Evolutionary conservation across 768 basidiomycete genomes (phyloP), one percentile per base, ranked within the genome.

Genomic region (Tulasnella sp.): DNA sequence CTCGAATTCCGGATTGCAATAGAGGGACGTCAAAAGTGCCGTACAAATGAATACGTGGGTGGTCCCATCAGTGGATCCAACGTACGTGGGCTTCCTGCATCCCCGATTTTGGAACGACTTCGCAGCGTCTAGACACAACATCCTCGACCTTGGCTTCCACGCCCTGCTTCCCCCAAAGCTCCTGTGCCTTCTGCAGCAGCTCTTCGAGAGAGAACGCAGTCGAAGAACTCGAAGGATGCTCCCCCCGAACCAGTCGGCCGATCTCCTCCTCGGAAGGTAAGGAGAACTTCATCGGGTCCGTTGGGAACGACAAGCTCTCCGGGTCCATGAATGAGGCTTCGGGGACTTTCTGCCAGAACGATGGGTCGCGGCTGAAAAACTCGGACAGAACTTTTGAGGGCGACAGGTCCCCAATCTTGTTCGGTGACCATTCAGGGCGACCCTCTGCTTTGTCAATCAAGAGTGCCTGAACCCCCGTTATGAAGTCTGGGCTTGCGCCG

Each of bases 241-340:
- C 85, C 77, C 96, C 92, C 81, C 85, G 87, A 58, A 98, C 91
- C 56, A 92, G 85, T 24, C 88, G 85, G 71, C 89, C 87, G 81
- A 99, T 91, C 82, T 92, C 91, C 62, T 87, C 85, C 84, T 99
- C 96, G 19, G 91, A 90, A 0, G 96, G 97, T 71, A 99, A 87
- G 77, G 90, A 89, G 82, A 88, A 88, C 46, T 82, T 81, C 86
- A 87, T 87, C 79, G 85, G 31, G 81, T 86, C 80, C 76, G 83
- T 80, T 36, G 75, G 34, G 19, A 38, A 79, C 18, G 68, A 36
- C 24, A 68, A 72, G 81, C 79, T 78, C 77, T 80, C 78, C 80
- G 81, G 36, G 80, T 87, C 84, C 36, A 89, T 85, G 40, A 90
- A 82, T 36, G 85, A 85, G 38, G 91, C 83, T 48, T 82, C 82